Evolutionary conservation across 1,284 basidiomycete genomes (phyloP), one percentile per base, ranked within the genome.

Genomic region (Wallemia ichthyophaga): DNA sequence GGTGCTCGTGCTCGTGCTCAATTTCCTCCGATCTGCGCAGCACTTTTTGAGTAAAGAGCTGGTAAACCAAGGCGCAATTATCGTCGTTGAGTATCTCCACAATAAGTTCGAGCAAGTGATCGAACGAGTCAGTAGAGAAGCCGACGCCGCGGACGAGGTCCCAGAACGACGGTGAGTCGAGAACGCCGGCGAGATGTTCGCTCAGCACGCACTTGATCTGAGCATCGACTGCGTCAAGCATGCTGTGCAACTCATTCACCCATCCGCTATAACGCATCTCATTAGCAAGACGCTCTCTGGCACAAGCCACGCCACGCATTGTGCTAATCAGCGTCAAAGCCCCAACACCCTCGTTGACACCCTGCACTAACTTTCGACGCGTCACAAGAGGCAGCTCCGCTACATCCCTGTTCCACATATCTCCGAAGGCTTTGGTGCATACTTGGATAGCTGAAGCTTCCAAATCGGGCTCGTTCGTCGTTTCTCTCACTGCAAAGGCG

Each of bases 331-430:
- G 37, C 5, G 37, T 48, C 9, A 11, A 5, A 11, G 37, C 11
- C 3, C 37, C 5, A 11, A 48, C n/a, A 21, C n/a, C n/a, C 9
- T 11, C 3, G 1, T 62, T 62, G 1, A 70, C 60, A 1, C 65
- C 62, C 54, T 65, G 64, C 58, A 70, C 71, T 2, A 85, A 71
- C 21, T 71, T 72, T 25, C 83, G 79, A 28, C 83, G 76, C 27
- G 79, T 74, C 63, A 79, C 79, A 62, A 75, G 75, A 1, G 79
- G 75, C 0, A 89, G 73, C 0, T 71, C 67, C 1, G 82, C 81
- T 64, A 92, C 83, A 62, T 91, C 85, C 27, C 77, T 66, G 0
- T 79, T 81, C 88, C 87, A 92, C 1, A 82, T 80, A 62, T 85
- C 81, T 9, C 83, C 84, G 66, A 85, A 92, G 23, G 84, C 74